A percentile compares a stretch with the other conserved stretches of the same genome.
These are phyloP conservation scores for Emiliania huxleyi DNA, from an alignment of 78 protist genomes.

Conservation along the genomic window DNA sequence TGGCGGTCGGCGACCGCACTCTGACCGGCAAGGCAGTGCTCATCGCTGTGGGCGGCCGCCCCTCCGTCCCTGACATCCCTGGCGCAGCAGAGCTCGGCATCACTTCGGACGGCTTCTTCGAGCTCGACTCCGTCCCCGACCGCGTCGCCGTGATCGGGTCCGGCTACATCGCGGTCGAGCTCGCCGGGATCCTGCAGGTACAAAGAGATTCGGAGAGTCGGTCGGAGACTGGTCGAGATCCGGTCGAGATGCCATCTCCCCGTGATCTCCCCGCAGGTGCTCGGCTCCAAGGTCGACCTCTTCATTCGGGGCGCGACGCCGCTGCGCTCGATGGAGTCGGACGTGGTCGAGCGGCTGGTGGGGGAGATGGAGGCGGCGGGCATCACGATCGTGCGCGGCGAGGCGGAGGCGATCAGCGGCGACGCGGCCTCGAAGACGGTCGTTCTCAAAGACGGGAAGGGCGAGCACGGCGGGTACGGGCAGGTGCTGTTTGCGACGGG, in stretches of 20 bases:
- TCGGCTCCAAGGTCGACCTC: neutral
- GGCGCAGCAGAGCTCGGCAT: constrained; percentile 1
- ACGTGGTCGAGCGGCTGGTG: neutral
- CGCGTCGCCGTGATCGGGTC: constrained; percentile 11
- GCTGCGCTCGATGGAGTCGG: neutral
- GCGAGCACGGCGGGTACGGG: constrained; percentile 49
- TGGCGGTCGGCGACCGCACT: neutral
- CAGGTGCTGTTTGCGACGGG: no score
- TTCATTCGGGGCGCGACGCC: neutral
- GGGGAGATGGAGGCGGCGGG: neutral
- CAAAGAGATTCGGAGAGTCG: no score
- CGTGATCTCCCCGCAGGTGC: no score
- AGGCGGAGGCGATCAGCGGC: neutral
- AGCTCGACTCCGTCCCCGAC: neutral
- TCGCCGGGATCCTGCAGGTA: constrained; percentile 29
- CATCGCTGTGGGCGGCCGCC: constrained; percentile 20
- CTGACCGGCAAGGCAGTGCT: constrained; percentile 13
- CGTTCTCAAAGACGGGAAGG: neutral
- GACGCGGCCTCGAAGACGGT: neutral
- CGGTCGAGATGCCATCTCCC: no score
- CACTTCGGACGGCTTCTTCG: constrained; percentile 10
- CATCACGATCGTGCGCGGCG: neutral
- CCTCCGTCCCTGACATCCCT: constrained; percentile 3
- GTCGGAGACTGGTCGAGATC: no score
- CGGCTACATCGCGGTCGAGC: constrained; percentile 52